Base-by-base conservation (phyloP, 192 early-diverging fungal genomes). In the Podila clonocystis region DNA sequence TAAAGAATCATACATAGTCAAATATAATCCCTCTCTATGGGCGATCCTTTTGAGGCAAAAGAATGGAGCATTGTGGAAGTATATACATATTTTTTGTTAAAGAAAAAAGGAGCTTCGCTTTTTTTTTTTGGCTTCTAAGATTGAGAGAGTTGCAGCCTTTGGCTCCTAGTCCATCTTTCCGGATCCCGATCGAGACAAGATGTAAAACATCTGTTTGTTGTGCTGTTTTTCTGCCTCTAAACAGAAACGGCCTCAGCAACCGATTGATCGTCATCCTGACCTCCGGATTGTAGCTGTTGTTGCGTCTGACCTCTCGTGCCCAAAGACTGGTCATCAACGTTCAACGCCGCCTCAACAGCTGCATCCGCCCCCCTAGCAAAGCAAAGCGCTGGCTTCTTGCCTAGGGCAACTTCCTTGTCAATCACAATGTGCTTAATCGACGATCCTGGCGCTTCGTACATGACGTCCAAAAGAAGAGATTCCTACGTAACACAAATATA, bases 391-490 rank as follows among this genome's bases (percentile, higher is more conserved):
- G 87, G 76, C 63, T 92, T 93, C 63, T 88, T 87, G 65, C 89
- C 87, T 11, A 82, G 72, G 5, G 87, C 91, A 0, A 92, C 93
- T 20, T 91, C 86, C 64, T 88, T 86, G 67, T 90, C 88, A 68
- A 96, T 89, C 4, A 96, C 92, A 33, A 94, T 88, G 49, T 94
- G 88, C 30, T 87, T 85, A 60, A 94, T 86, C 5, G 87, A 90
- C 9, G 95, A 91, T 17, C 88, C 90, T 11, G 93, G 93, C 11
- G 90, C 89, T 50, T 95, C 94, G 76, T 92, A 96, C 89, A 96
- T 91, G 6, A 94, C 89, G 69, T 95, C 90, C 63, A 93, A 80
- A 50, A 96, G 82, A n/a, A 94, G 50, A 7, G 68, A 87, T 89
- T 95, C 94, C 89, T 91, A 85, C 9, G 36, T 58, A n/a, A 12